Evolutionary conservation across 2,329 filamentous ascomycete genomes (phyloP).

Genomic region (Rutstroemia sp.): DNA sequence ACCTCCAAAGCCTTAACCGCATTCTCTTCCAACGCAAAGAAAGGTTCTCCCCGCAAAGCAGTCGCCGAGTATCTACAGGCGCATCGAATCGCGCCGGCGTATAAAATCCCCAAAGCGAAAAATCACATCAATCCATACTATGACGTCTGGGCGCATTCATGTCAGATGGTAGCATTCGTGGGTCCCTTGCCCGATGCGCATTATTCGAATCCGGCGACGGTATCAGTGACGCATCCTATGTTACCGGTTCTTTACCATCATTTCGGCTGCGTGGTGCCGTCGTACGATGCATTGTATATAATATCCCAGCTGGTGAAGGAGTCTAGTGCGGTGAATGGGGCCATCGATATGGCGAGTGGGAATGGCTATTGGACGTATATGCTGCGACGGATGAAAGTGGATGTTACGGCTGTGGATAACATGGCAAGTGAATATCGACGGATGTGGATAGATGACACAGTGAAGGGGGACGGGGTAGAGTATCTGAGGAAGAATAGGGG

Average conservation of each 20-base stretch:
- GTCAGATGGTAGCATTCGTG: slow-evolving; percentile 49
- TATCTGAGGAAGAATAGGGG: slow-evolving; percentile 46
- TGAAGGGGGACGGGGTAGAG: slow-evolving; percentile 50
- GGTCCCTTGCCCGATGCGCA: slow-evolving; percentile 50
- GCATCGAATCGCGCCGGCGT: slow-evolving; percentile 40
- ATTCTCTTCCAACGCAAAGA: slow-evolving; percentile 58
- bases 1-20: slow-evolving; percentile 55
- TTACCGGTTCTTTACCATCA: slow-evolving; percentile 72
- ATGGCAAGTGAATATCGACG: slow-evolving; percentile 61
- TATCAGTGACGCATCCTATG: slow-evolving; percentile 56
- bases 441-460: slow-evolving; percentile 61
- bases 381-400: slow-evolving; percentile 51
- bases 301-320: slow-evolving; percentile 44
- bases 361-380: slow-evolving; percentile 72
- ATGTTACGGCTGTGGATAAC: slow-evolving; percentile 57
- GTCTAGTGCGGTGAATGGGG: slow-evolving; percentile 30
- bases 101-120: slow-evolving; percentile 41
- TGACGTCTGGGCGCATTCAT: slow-evolving; percentile 60
- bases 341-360: slow-evolving; percentile 63
- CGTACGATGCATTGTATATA: slow-evolving; percentile 56
- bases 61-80: slow-evolving; percentile 49
- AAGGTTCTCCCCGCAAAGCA: slow-evolving; percentile 50
- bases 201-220: slow-evolving; percentile 37
- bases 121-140: slow-evolving; percentile 56
- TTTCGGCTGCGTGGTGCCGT: slow-evolving; percentile 66